These are phyloP conservation scores for Bipolaris sorokiniana DNA, from an alignment of 2,329 filamentous ascomycete genomes.

Conservation along the genomic window DNA sequence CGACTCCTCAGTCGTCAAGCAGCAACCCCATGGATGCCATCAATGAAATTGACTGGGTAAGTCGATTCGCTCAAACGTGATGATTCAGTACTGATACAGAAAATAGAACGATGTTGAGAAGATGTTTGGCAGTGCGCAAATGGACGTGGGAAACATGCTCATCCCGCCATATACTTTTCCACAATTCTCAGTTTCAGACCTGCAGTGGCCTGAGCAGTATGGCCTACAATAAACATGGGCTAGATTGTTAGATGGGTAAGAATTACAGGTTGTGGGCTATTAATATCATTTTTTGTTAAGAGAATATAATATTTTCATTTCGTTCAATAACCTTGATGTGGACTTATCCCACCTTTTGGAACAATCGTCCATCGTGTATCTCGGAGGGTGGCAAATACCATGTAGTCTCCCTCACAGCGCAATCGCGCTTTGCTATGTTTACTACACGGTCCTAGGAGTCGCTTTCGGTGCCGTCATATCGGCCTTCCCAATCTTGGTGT, in stretches of 20 bases:
- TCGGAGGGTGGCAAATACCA: constrained; percentile 2
- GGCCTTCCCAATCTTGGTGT: neutral
- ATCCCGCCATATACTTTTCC: constrained; percentile 48
- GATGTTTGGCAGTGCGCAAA: constrained; percentile 50
- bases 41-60: constrained; percentile 70
- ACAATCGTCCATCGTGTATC: constrained; percentile 6
- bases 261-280: neutral
- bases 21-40: constrained; percentile 34
- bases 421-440: neutral
- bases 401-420: too few relatives aligned
- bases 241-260: neutral
- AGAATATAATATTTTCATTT: neutral
- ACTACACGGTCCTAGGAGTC: neutral
- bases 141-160: constrained; percentile 35
- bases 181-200: constrained; percentile 31
- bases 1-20: constrained; percentile 5
- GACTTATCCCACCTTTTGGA: constrained; percentile 4
- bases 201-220: constrained; percentile 27
- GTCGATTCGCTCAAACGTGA: constrained; percentile 33
- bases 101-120: constrained; percentile 56
- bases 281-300: neutral
- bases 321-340: too few relatives aligned
- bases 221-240: neutral
- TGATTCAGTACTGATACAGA: constrained; percentile 5
- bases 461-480: neutral